Conservation (phyloP, 306 rosid species). For the Begonia fuchsioides region DNA sequence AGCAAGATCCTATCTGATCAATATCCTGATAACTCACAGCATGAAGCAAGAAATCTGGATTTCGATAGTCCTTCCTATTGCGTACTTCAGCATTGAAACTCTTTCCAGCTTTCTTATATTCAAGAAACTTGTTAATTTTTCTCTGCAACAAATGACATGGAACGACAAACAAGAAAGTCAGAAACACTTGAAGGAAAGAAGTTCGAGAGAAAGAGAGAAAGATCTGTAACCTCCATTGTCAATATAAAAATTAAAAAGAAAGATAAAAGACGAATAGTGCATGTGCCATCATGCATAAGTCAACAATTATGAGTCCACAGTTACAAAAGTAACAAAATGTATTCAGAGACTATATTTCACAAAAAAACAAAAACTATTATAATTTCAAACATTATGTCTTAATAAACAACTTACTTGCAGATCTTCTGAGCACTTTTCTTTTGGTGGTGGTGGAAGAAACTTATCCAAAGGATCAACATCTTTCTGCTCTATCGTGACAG, state of each 20-base stretch:
- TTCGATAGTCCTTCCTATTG: slow-evolving; percentile 81
- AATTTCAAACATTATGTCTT: neutral
- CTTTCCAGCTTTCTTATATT: slow-evolving; percentile 74
- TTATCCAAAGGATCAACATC: slow-evolving; percentile 37
- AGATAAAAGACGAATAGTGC: no score
- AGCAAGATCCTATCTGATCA: slow-evolving; percentile 92
- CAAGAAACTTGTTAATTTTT: slow-evolving; percentile 74
- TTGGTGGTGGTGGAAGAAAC: slow-evolving; percentile 70
- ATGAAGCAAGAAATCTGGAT: slow-evolving; percentile 85
- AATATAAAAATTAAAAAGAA: no score
- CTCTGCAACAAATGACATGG: slow-evolving; percentile 34
- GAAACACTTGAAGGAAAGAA: neutral
- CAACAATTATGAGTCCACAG: no score
- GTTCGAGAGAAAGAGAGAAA: no score
- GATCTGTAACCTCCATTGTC: no score
- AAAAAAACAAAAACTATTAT: no score
- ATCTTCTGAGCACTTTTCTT: slow-evolving; percentile 67
- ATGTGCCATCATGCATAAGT: no score
- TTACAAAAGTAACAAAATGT: no score
- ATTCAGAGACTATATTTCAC: no score
- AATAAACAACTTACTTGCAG: slow-evolving; percentile 53
- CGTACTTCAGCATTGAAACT: slow-evolving; percentile 95
- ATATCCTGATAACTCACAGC: slow-evolving; percentile 96
- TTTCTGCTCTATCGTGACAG: slow-evolving; percentile 32
- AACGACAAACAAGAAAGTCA: slow-evolving; percentile 8